Evolutionary conservation across 2,329 filamentous ascomycete species (phyloP).

Genomic region (Botrytis fragariae): DNA sequence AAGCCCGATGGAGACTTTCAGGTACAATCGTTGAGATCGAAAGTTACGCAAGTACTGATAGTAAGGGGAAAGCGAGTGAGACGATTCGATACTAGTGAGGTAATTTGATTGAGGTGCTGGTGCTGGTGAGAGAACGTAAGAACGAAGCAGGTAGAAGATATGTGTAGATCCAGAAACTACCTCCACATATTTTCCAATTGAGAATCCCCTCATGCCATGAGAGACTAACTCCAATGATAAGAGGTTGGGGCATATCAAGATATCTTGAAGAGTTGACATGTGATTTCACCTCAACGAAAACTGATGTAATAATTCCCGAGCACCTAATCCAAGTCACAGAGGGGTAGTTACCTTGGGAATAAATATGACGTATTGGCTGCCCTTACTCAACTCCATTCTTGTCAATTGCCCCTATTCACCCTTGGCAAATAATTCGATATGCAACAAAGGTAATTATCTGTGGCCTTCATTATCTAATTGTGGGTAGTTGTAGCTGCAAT

Average conservation of each 20-base stretch:
- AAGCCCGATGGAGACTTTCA: neutral
- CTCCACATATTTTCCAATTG: neutral
- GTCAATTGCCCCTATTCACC: neutral
- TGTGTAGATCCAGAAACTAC: neutral
- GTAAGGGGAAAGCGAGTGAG: neutral
- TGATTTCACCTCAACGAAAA: constrained; percentile 1
- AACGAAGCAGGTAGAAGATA: neutral
- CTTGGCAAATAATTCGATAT: neutral
- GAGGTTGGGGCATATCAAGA: neutral
- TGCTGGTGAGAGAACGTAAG: neutral
- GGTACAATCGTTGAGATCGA: neutral
- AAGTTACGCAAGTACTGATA: neutral
- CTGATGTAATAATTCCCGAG: neutral
- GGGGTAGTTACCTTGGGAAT: neutral
- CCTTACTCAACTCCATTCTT: neutral
- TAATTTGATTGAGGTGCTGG: neutral
- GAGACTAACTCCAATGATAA: neutral
- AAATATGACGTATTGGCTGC: neutral
- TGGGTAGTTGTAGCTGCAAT: neutral
- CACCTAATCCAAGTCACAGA: neutral
- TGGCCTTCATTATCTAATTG: neutral
- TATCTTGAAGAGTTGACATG: constrained; percentile 1
- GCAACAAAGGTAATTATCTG: neutral
- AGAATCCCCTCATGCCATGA: neutral
- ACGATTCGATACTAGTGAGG: neutral